Evolutionary conservation across 225 moss, liverwort and hornwort species (phyloP), one percentile per base, ranked within the genome.

Genomic region (Neckera pumila): DNA sequence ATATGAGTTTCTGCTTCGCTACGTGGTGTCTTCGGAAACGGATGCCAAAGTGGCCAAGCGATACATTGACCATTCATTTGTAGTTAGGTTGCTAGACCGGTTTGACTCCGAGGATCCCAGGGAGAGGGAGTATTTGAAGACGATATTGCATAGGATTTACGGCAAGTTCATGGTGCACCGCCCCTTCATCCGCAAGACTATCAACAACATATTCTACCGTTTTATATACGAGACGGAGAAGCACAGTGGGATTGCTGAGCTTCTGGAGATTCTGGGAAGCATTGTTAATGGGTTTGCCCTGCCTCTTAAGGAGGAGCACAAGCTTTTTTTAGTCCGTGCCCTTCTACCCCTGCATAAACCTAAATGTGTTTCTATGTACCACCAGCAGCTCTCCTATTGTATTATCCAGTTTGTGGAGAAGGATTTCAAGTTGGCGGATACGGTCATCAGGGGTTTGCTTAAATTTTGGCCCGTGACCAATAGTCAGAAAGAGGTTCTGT

Each of bases 1-100:
- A 63, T 93, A 92, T 79, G 93, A 93, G 90, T 93, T 93, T 80
- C 93, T 93, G 90, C 89, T 93, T 40, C 91, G 93, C n/a, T 93
- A 93, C 65, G 93, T 93, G 77, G 93, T 92, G 62, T 93, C 93
- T 25, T 27, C 92, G n/a, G 92, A 92, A 80, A 92, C 90, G 8
- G 93, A 93, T 63, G 92, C 93, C 30, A 93, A 91, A 83, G 82
- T 93, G 83, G 93, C 91, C 36, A 93, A 93, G 87, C 86, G 90
- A 57, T 92, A 92, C 84, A 90, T 92, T 66, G 92, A 92, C 47
- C 92, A 90, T 84, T 88, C 88, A 53, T 92, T 92, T 86, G 92
- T 90, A 84, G 84, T 90, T 79, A 90, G 78, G 80, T 90, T 92
- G 69, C 84, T 92, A 36, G 92, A 92, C 70, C 90, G 88, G 51